These are phyloP conservation scores for Hymenoscyphus linearis DNA, from an alignment of 2,329 filamentous ascomycete genomes.

Conservation along the genomic window DNA sequence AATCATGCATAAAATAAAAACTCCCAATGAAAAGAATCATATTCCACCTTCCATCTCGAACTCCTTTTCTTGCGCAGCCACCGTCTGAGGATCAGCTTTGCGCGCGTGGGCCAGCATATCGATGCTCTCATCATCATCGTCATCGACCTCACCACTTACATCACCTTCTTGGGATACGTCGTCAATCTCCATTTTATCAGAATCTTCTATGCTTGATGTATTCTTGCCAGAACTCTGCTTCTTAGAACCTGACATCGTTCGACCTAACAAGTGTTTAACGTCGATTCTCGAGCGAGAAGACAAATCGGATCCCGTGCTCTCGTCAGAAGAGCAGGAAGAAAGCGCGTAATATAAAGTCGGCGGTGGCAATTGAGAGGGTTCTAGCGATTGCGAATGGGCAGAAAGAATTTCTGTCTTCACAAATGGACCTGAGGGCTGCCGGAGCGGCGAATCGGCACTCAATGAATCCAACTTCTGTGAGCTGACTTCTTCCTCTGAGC, in stretches of 20 bases:
- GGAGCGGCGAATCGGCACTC: constrained; percentile 6
- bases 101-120: constrained; percentile 22
- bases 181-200: background rate
- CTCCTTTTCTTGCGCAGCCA: constrained; percentile 16
- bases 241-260: background rate
- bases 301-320: constrained; percentile 9
- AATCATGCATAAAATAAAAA: background rate
- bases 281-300: constrained; percentile 2
- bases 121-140: constrained; percentile 18
- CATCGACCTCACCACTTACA: constrained; percentile 11
- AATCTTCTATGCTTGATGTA: background rate
- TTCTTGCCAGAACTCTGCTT: background rate
- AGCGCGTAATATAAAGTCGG: constrained; percentile 17
- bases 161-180: constrained; percentile 6
- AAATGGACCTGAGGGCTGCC: background rate
- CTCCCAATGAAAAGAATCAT: background rate
- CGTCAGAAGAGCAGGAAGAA: constrained; percentile 11
- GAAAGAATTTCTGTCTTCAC: constrained; percentile 21
- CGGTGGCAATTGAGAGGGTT: constrained; percentile 21
- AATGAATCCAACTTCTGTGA: constrained; percentile 5
- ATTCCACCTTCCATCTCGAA: constrained; percentile 15
- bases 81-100: constrained; percentile 14
- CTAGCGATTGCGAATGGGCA: constrained; percentile 4
- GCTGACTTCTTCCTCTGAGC: constrained; percentile 6
- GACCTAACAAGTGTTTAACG: background rate